Percentiles rank a stretch among this genome's conserved stretches.
Evolutionary conservation across 352 stramenopile genomes (phyloP).

Genomic region (Saprolegnia parasitica): DNA sequence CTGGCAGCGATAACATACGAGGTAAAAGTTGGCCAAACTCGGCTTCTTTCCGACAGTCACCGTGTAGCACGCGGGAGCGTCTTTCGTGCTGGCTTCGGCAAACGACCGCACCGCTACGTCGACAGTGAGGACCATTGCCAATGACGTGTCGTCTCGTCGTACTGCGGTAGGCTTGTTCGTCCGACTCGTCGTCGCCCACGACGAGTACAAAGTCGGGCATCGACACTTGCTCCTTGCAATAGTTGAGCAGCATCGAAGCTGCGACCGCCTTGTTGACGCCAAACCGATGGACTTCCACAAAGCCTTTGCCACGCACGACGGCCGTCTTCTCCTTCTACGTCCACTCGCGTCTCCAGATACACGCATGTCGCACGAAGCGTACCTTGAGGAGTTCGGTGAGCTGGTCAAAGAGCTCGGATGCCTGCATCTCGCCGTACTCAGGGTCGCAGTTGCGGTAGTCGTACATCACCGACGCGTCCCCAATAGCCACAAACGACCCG

Average conservation of each 20-base stretch:
- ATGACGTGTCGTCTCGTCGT: slow-evolving; percentile 19
- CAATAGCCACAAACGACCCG: slow-evolving; percentile 96
- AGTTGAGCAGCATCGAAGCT: slow-evolving; percentile 47
- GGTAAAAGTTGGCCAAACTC: slow-evolving; percentile 92
- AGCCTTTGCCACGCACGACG: slow-evolving; percentile 56
- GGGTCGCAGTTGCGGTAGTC: slow-evolving; percentile 97
- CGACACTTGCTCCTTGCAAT: slow-evolving; percentile 51
- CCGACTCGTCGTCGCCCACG: slow-evolving; percentile 96
- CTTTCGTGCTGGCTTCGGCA: slow-evolving; percentile 31
- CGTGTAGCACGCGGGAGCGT: slow-evolving; percentile 74
- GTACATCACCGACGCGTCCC: slow-evolving; percentile 95
- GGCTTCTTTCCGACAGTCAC: slow-evolving; percentile 98
- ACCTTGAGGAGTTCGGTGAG: slow-evolving; percentile 93
- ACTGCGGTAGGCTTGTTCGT: slow-evolving; percentile 89
- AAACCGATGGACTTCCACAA: slow-evolving; percentile 69
- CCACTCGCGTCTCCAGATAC: slow-evolving; percentile 44
- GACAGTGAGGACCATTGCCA: background rate
- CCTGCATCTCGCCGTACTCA: slow-evolving; percentile 98
- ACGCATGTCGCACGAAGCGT: slow-evolving; percentile 55
- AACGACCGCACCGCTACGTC: slow-evolving; percentile 48
- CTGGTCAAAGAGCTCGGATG: slow-evolving; percentile 86
- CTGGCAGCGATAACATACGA: slow-evolving; percentile 39
- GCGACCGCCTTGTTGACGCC: slow-evolving; percentile 63
- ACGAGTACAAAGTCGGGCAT: slow-evolving; percentile 93
- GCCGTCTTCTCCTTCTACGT: slow-evolving; percentile 54